Base-by-base conservation (phyloP, 2,329 filamentous ascomycete genomes). In the Metarhizium brunneum region DNA sequence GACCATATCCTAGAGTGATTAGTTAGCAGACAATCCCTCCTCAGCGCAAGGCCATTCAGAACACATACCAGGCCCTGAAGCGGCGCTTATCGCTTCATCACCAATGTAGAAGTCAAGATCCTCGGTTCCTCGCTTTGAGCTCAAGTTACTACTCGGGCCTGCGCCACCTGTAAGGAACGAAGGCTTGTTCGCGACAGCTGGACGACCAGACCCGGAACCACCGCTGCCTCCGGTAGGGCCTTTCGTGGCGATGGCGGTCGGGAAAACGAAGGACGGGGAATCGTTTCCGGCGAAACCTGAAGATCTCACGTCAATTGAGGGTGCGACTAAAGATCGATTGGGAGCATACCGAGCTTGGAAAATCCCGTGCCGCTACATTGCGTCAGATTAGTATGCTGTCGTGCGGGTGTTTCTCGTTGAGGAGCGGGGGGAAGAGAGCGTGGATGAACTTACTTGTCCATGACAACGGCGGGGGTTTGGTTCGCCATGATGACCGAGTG, bases 391-490 rank as follows among this genome's bases (percentile, higher is more conserved):
- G 64, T 63, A 48, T 65, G 55, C 62, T 54, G 56, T 63, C 32
- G 32, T 58, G 59, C 63, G 55, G 61, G 52, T 59, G 59, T 57
- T 59, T 64, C 57, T 62, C 47, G 59, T 59, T 58, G 63, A 62
- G 62, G 57, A 58, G 64, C 61, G 69, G 53, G 50, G 35, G 50
- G 35, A 47, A 47, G 65, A 67, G 60, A 68, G 65, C 62, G 68
- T 71, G 59, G 67, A 82, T 89, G 76, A 68, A 82, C 90, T 77
- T 87, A 96, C 94, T 99, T 99, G 94, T 99, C 94, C 92, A 99
- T 99, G 90, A 99, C 94, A 96, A 99, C 94, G 89, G 94, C 94
- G 68, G 94, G 94, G 72, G 94, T 97, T 85, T 97, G 92, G 78
- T 88, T 88, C 71, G 94, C 92, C 94, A 99, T 99, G 65, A 57